Percentiles rank a stretch among this genome's conserved stretches.
Conservation (phyloP, 2,329 filamentous ascomycete species). For the Atkinsonella hypoxylon region DNA sequence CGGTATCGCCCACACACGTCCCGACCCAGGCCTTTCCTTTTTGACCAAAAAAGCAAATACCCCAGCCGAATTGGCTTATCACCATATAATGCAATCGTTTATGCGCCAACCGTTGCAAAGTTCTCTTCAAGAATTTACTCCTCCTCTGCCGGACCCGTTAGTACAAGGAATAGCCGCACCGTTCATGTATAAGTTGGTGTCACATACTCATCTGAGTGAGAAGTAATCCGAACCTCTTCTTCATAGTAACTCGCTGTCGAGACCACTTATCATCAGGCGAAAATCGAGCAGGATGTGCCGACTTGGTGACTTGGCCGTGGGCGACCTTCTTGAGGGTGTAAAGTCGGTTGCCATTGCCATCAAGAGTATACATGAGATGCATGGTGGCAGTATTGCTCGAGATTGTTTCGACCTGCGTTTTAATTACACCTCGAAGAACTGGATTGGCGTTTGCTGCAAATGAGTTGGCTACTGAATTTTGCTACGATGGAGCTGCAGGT, state of each 20-base stretch:
- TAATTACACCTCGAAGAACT: background rate
- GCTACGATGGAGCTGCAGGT: background rate
- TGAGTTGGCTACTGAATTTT: background rate
- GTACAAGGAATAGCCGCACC: background rate
- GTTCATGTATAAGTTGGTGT: background rate
- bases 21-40: too few species aligned
- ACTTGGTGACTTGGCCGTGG: conserved; percentile 81
- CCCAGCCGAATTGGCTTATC: too few species aligned
- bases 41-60: too few species aligned
- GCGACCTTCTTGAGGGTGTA: conserved; percentile 93
- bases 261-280: conserved; percentile 99
- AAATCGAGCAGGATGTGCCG: conserved; percentile 90
- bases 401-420: background rate
- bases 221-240: conserved; percentile 83
- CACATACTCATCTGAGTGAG: conserved; percentile 61
- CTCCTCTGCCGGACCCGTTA: background rate
- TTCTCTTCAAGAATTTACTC: background rate
- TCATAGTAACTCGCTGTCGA: conserved; percentile 85
- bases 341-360: conserved; percentile 68
- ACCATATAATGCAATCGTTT: too few species aligned
- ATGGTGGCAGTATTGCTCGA: conserved; percentile 19
- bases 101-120: too few species aligned
- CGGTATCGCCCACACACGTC: too few species aligned
- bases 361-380: conserved; percentile 74
- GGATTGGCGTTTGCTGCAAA: background rate